A percentile compares a stretch with the other conserved stretches of the same genome.
phyloP scores from a whole-genome alignment of 108 stramenopile genomes.

The Aurantiochytrium sp. region DNA sequence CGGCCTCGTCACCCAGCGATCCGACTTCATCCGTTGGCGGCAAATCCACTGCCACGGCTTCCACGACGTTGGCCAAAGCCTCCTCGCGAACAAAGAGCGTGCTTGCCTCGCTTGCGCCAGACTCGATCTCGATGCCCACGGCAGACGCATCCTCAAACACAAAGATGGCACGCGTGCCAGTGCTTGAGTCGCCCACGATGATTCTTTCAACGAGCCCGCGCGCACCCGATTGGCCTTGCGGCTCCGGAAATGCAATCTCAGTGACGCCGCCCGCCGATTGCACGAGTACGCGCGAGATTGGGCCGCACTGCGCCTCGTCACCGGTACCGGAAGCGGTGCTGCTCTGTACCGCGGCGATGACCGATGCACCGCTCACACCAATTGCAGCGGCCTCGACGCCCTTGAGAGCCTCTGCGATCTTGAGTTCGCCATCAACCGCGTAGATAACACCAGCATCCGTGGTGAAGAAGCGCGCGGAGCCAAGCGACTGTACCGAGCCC shows the following conservation, averaged over 20 bases:
- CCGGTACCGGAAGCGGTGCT: not conserved
- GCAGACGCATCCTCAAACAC: not conserved
- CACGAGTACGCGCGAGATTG: not conserved
- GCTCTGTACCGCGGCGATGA: not conserved
- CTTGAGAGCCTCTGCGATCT: not conserved
- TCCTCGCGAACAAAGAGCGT: constrained; percentile 14
- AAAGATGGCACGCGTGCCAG: not conserved
- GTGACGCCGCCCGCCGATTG: not conserved
- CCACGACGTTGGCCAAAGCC: not conserved
- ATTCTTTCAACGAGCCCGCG: not conserved
- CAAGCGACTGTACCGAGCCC: too few species aligned
- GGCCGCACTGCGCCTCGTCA: not conserved
- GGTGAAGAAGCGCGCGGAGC: too few species aligned
- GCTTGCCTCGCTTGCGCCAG: not conserved
- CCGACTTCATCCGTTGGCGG: not conserved
- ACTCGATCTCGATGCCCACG: not conserved
- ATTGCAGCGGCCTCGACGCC: not conserved
- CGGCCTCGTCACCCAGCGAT: not conserved
- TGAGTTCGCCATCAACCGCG: too few species aligned
- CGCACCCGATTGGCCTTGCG: not conserved
- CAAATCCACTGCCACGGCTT: not conserved
- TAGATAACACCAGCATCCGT: too few species aligned
- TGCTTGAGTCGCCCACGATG: not conserved
- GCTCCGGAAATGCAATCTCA: not conserved
- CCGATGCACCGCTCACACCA: not conserved